Evolutionary conservation across 1,284 basidiomycete genomes (phyloP).

Genomic region (Ganoderma meredithae): DNA sequence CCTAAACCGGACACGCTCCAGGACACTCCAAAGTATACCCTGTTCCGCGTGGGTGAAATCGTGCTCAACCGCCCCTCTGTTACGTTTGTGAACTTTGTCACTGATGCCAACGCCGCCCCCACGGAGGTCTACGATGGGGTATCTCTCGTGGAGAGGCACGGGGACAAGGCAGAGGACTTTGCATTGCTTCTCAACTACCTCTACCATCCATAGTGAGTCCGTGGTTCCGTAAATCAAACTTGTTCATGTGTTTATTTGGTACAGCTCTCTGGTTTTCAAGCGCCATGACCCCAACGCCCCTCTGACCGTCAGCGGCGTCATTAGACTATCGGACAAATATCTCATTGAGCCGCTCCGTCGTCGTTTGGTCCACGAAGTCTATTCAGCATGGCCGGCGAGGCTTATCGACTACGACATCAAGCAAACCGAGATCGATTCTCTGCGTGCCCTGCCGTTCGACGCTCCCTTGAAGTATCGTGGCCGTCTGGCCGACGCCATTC

Average conservation of each 20-base stretch:
- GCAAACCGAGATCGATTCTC: not conserved
- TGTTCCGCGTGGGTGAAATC: not conserved
- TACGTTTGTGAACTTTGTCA: not conserved
- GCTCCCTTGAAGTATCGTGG: not conserved
- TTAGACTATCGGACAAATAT: not conserved
- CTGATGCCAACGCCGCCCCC: not conserved
- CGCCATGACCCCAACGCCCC: not conserved
- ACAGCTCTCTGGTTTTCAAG: too few species aligned
- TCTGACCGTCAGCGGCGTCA: not conserved
- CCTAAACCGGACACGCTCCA: not conserved
- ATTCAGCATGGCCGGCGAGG: not conserved
- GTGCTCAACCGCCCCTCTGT: not conserved
- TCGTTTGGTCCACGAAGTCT: not conserved
- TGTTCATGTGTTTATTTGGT: too few species aligned
- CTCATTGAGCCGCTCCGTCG: not conserved
- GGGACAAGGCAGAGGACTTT: not conserved
- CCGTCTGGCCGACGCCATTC: not conserved
- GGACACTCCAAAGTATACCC: not conserved
- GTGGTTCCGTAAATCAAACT: too few species aligned
- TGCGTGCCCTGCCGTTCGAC: not conserved
- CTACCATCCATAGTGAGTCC: not conserved
- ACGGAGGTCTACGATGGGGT: not conserved
- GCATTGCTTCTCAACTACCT: not conserved
- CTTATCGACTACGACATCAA: not conserved
- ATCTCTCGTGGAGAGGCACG: not conserved